These are phyloP conservation scores for Penicillium roqueforti DNA, from an alignment of 495 filamentous ascomycete genomes.

Conservation along the genomic window DNA sequence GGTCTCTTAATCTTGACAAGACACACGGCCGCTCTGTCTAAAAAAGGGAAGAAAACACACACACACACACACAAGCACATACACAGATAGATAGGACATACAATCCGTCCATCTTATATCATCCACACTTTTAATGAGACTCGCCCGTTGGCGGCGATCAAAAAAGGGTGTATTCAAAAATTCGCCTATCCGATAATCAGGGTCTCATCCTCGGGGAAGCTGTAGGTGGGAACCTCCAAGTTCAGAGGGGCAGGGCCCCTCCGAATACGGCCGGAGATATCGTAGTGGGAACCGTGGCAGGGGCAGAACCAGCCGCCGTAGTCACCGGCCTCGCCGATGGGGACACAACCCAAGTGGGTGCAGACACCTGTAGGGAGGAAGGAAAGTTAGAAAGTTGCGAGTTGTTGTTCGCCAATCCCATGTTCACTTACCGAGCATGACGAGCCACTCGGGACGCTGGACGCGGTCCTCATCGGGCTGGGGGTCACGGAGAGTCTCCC, in stretches of 20 bases:
- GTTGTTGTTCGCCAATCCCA: neutral
- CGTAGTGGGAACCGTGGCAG: conserved; percentile 99
- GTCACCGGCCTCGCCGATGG: conserved; percentile 97
- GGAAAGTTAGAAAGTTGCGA: conserved; percentile 9
- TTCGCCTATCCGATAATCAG: conserved; percentile 70
- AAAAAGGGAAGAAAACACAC: conserved; percentile 25
- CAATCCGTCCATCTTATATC: conserved; percentile 15
- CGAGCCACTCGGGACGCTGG: conserved; percentile 96
- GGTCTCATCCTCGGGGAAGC: conserved; percentile 73
- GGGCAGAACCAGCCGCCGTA: conserved; percentile 99
- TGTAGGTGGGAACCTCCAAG: conserved; percentile 89
- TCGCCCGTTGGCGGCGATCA: conserved; percentile 1
- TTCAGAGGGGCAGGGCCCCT: conserved; percentile 96
- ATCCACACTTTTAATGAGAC: conserved; percentile 21
- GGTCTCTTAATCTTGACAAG: conserved; percentile 46
- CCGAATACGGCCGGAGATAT: conserved; percentile 94
- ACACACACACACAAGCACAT: conserved; percentile 26
- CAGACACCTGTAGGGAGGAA: conserved; percentile 66
- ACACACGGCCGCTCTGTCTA: conserved; percentile 42
- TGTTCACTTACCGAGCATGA: conserved; percentile 83
- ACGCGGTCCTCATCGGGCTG: conserved; percentile 88
- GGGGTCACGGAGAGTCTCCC: conserved; percentile 81
- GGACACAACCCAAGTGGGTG: conserved; percentile 98
- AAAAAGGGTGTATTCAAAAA: conserved; percentile 12
- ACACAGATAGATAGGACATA: conserved; percentile 30